Conservation (phyloP, 768 basidiomycete genomes). For the Tubosaeta sp. region DNA sequence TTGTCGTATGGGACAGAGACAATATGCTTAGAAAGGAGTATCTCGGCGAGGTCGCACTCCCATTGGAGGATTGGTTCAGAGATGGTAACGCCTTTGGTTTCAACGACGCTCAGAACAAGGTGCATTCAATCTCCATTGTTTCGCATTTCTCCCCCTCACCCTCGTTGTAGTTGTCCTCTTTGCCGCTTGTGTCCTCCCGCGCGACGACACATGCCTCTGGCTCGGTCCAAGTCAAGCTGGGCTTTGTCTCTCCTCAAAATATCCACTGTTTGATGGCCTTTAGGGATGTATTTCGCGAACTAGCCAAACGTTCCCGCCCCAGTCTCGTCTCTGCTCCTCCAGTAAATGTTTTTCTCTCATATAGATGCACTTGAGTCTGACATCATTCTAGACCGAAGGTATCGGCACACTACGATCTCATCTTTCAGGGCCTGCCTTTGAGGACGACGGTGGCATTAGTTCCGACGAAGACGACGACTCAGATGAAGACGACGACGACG, state of each 20-base stretch:
- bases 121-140: conserved; percentile 33
- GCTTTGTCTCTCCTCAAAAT: conserved; percentile 48
- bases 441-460: conserved; percentile 78
- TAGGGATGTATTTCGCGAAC: conserved; percentile 57
- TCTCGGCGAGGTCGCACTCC: conserved; percentile 79
- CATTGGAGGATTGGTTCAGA: conserved; percentile 79
- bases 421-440: conserved; percentile 48
- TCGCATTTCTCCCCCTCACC: conserved; percentile 1
- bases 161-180: conserved; percentile 40
- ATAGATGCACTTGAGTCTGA: background rate
- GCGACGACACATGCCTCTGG: conserved; percentile 46
- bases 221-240: conserved; percentile 56
- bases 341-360: conserved; percentile 41
- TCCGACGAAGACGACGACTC: conserved; percentile 41
- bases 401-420: conserved; percentile 77
- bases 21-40: conserved; percentile 81
- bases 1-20: conserved; percentile 95
- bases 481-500: conserved; percentile 24
- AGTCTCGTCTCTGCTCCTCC: conserved; percentile 75
- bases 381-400: conserved; percentile 62
- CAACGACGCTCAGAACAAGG: conserved; percentile 65
- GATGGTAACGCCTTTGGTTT: conserved; percentile 43
- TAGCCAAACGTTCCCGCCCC: conserved; percentile 59
- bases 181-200: conserved; percentile 46
- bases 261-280: conserved; percentile 44